Conservation (phyloP, 768 basidiomycete genomes). For the Dacryopinax spathularia region DNA sequence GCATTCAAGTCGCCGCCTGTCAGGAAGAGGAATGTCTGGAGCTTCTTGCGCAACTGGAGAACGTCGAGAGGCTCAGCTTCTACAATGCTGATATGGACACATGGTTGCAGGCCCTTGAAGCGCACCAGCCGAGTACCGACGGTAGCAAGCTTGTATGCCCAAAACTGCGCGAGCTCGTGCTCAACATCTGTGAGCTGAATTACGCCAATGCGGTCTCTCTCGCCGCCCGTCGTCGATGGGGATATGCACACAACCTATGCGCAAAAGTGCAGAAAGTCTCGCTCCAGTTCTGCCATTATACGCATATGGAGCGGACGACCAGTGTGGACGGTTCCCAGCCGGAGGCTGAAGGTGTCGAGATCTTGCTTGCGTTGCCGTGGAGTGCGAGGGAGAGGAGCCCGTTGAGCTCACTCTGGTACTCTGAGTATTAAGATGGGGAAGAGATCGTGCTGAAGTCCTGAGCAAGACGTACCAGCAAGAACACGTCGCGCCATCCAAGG, state of each 20-base stretch:
- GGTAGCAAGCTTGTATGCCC: neutral
- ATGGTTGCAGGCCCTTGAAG: neutral
- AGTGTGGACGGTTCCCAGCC: neutral
- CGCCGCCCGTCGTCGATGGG: neutral
- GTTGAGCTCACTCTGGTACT: neutral
- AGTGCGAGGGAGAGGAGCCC: neutral
- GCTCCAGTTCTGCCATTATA: neutral
- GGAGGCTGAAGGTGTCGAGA: neutral
- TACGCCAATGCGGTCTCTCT: neutral
- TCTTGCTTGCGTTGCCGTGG: neutral
- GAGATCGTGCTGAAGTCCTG: too few relatives aligned
- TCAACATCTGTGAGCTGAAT: neutral
- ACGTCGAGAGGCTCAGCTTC: neutral
- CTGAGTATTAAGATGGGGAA: neutral
- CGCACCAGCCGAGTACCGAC: neutral
- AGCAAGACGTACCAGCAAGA: too few relatives aligned
- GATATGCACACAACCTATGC: neutral
- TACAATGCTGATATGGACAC: neutral
- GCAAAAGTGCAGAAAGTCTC: neutral
- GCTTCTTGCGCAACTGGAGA: neutral
- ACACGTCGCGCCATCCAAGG: neutral
- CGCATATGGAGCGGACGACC: neutral
- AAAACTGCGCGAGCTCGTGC: neutral
- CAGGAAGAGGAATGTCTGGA: neutral
- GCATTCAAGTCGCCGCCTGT: neutral